Conservation (phyloP, 2,329 filamentous ascomycete species). For the Penicillium polonicum region DNA sequence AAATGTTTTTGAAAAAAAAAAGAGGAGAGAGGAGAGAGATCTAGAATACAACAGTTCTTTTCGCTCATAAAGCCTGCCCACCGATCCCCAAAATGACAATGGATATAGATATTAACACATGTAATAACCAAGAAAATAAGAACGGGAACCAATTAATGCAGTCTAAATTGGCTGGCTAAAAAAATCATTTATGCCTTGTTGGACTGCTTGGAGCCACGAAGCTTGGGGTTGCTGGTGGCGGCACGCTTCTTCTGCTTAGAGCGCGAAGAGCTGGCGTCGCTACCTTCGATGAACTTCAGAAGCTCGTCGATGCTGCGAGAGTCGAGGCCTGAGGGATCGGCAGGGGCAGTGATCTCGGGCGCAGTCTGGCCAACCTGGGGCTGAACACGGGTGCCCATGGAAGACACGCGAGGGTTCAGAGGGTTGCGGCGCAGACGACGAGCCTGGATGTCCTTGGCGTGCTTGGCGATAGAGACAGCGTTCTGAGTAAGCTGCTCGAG, state of each 20-base stretch:
- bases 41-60: conserved; percentile 29
- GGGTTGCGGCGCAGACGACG: conserved; percentile 70
- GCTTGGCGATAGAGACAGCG: conserved; percentile 90
- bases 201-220: conserved; percentile 44
- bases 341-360: conserved; percentile 48
- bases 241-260: conserved; percentile 48
- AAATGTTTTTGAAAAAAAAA: conserved; percentile 18
- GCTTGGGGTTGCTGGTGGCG: conserved; percentile 45
- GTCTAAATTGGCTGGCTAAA: conserved; percentile 12
- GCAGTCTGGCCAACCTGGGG: conserved; percentile 62
- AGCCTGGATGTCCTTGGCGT: conserved; percentile 80
- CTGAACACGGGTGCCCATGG: conserved; percentile 58
- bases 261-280: conserved; percentile 41
- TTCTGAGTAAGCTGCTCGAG: conserved; percentile 94
- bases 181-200: conserved; percentile 29
- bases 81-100: conserved; percentile 26
- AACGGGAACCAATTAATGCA: conserved; percentile 9
- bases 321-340: conserved; percentile 55
- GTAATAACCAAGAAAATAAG: conserved; percentile 26
- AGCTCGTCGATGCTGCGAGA: conserved; percentile 88
- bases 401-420: conserved; percentile 60
- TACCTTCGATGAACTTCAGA: conserved; percentile 88
- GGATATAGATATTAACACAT: conserved; percentile 29
- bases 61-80: conserved; percentile 32
- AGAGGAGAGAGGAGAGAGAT: conserved; percentile 40